These are phyloP conservation scores for Leishmania tropica DNA, from an alignment of 208 protist species.

Conservation along the genomic window DNA sequence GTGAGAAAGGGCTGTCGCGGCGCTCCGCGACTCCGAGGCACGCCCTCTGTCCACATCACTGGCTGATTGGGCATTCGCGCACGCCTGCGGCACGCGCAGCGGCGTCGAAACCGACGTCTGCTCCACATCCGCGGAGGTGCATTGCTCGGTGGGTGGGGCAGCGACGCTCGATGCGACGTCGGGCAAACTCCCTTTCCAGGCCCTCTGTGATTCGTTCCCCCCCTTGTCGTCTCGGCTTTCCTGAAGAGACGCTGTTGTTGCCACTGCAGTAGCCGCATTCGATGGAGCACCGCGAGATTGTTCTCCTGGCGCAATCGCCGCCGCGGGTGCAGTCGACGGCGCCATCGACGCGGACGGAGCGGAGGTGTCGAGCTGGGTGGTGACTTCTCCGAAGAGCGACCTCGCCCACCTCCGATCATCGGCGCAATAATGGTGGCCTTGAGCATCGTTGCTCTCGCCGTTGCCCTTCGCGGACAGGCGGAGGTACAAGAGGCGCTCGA, in stretches of 20 bases:
- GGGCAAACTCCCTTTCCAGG: background rate
- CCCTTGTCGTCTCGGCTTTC: background rate
- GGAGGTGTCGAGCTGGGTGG: background rate
- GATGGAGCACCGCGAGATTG: background rate
- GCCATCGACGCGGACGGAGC: background rate
- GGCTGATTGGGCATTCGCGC: background rate
- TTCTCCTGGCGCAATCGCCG: background rate
- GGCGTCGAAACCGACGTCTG: background rate
- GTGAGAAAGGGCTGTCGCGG: background rate
- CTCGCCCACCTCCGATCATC: background rate
- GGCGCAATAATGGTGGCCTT: background rate
- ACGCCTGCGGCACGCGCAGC: background rate
- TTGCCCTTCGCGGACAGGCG: constrained; percentile 8
- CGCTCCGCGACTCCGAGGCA: background rate
- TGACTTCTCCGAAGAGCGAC: background rate
- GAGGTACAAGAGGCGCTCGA: constrained; percentile 34
- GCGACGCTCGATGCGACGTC: background rate
- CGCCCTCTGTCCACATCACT: background rate
- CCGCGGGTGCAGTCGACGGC: background rate
- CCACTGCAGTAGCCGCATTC: background rate
- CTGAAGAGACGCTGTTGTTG: background rate
- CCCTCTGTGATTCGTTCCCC: background rate
- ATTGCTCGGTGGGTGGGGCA: background rate
- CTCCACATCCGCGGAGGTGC: background rate
- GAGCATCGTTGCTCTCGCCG: background rate